These are phyloP conservation scores for Geranomyces variabilis DNA, from an alignment of 192 early-diverging fungal species.

Conservation along the genomic window DNA sequence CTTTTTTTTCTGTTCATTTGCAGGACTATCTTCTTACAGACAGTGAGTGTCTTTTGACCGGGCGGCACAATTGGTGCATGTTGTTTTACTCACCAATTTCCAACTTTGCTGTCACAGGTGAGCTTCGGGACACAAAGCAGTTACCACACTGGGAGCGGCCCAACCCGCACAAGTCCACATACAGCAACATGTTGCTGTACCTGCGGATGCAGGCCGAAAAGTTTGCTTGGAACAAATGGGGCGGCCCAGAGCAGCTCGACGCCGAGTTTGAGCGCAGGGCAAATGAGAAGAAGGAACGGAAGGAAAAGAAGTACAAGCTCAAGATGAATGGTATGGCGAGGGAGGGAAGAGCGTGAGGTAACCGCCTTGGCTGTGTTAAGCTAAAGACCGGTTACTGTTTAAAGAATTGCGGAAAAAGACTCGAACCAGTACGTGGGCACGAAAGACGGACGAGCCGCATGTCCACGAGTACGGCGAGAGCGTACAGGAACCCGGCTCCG, in stretches of 20 bases:
- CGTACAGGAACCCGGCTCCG: slow-evolving; percentile 34
- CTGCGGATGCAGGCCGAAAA: slow-evolving; percentile 80
- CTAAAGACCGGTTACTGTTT: not conserved
- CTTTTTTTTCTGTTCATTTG: not conserved
- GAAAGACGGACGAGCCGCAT: slow-evolving; percentile 67
- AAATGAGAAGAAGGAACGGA: slow-evolving; percentile 74
- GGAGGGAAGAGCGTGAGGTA: not conserved
- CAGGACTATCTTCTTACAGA: slow-evolving; percentile 93
- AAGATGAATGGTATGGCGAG: slow-evolving; percentile 63
- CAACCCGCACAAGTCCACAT: slow-evolving; percentile 94
- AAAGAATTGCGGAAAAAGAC: slow-evolving; percentile 79
- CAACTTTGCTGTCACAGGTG: not conserved
- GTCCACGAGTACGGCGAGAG: slow-evolving; percentile 72
- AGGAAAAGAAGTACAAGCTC: slow-evolving; percentile 82
- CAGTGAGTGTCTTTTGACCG: too few species aligned
- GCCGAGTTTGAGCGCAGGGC: slow-evolving; percentile 81
- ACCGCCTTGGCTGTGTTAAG: not conserved
- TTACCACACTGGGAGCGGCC: slow-evolving; percentile 77
- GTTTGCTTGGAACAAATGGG: slow-evolving; percentile 97
- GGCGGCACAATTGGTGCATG: too few species aligned
- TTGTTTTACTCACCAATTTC: too few species aligned
- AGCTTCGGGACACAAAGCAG: slow-evolving; percentile 42
- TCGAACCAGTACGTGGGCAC: slow-evolving; percentile 71
- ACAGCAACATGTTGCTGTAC: slow-evolving; percentile 97
- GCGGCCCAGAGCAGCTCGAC: slow-evolving; percentile 81